These are phyloP conservation scores for Tripterygium wilfordii DNA, from an alignment of 177 flowering plant species.

Conservation along the genomic window DNA sequence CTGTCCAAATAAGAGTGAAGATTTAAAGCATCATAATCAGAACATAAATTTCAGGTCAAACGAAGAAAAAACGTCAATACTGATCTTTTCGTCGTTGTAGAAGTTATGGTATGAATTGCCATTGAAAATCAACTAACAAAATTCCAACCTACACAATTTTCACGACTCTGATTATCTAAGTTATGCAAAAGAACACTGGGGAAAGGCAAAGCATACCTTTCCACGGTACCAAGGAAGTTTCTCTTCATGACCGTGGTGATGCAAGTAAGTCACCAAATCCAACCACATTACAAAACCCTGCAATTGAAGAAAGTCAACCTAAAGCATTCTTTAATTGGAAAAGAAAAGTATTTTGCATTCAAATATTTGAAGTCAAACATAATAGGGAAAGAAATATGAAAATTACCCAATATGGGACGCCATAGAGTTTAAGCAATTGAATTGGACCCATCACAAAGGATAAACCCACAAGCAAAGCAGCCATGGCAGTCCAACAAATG, in stretches of 20 bases:
- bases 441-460: conserved; percentile 60
- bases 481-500: conserved; percentile 60
- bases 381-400: background rate
- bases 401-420: conserved; percentile 53
- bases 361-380: too few relatives aligned
- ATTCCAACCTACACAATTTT: too few relatives aligned
- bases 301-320: conserved; percentile 10
- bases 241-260: conserved; percentile 86
- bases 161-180: too few relatives aligned
- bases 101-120: too few relatives aligned
- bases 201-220: too few relatives aligned
- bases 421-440: conserved; percentile 63
- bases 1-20: too few relatives aligned
- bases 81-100: too few relatives aligned
- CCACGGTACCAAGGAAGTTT: conserved; percentile 90
- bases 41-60: background rate
- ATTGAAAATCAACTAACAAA: too few relatives aligned
- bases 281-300: conserved; percentile 81
- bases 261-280: conserved; percentile 85
- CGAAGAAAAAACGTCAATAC: too few relatives aligned
- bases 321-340: too few relatives aligned
- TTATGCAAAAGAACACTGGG: too few relatives aligned
- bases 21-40: background rate
- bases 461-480: conserved; percentile 40
- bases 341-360: too few relatives aligned